Base-by-base conservation (phyloP, 1,284 basidiomycete genomes). In the Ceratobasidium sp. region DNA sequence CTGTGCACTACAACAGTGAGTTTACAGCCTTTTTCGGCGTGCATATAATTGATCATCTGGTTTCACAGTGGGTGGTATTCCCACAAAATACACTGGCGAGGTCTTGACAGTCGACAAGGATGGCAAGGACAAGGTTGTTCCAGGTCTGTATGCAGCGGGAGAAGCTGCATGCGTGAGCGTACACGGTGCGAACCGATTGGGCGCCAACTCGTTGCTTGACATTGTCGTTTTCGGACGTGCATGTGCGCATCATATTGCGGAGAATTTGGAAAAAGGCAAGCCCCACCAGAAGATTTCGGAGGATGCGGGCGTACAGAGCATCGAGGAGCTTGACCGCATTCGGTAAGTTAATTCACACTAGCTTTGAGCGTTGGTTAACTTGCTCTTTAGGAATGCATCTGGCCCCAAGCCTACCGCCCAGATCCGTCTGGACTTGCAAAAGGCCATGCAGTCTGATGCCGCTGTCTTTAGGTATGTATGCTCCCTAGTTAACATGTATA, bases 161-260 rank as follows among this genome's bases (percentile, higher is more conserved):
- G 97, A 99, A 83, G 96, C 96, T 71, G 97, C 97, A 34, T 98
- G 94, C 78, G 97, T 99, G 50, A 99, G 97, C 22, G 97, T 99
- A 22, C 97, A 99, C 79, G 97, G 97, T 75, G 97, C 97, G 72
- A 99, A 99, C 85, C 94, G 97, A 82, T 91, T 99, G 70, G 97
- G 97, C 75, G 97, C 97, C 79, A 99, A 99, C 86, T 99, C 97
- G 57, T 87, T 99, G 49, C 86, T 99, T 73, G 97, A 99, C 80
- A 98, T 99, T 77, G 97, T 99, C 79, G 97, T 99, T 75, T 99
- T 98, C 77, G 97, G 97, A 76, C 94, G 97, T 80, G 97, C 97
- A 22, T 96, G 93, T 77, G 97, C 97, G 60, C 93, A 97, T 82
- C 97, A 99, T 83, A 99, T 99, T 80, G 90, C 88, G 77, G 94